Evolutionary conservation across 2,329 filamentous ascomycete species (phyloP), one percentile per base, ranked within the genome.

Genomic region (Xylogone sp.): DNA sequence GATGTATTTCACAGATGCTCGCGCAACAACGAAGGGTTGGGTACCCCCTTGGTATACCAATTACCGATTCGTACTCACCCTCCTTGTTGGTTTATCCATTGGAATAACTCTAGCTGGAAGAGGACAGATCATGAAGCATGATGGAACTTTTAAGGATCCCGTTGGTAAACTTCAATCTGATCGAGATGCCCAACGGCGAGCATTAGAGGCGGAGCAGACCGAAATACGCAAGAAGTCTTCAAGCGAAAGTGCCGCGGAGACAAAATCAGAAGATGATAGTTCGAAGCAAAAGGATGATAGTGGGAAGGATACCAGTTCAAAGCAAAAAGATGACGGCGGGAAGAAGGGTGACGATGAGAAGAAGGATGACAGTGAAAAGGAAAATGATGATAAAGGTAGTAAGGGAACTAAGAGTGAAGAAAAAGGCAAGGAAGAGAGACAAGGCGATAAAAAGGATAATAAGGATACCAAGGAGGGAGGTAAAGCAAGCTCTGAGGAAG

Each of bases 31-130:
- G 48, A 75, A 77, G 42, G 92, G 91, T 58, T 94, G 88, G 86
- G 85, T 87, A 2, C 92, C 92, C 21, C 66, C 76, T 34, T 97
- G 92, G 92, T 97, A 96, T 68, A 80, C 78, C 53, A 88, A 85
- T 46, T 97, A 97, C 75, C 89, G 93, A 29, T 97, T 96, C 70
- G 86, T 96, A 8, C 77, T 97, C 61, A 97, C 93, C 2, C 93
- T 92, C 68, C 80, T 97, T 54, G 92, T 96, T 22, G 92, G 93
- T 39, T 76, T 82, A 43, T 86, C 87, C 56, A 93, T 97, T 59
- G 83, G 94, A 42, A 73, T 90, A 60, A 93, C 83, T 56, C 74
- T 97, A 59, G 80, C 97, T 56, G 90, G 90, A 42, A 84, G 92
- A 55, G 87, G 91, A 63, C 87, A 92, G 72, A 66, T 67, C 42